Conservation (phyloP, 306 rosid genomes). For the Albizia julibrissin region DNA sequence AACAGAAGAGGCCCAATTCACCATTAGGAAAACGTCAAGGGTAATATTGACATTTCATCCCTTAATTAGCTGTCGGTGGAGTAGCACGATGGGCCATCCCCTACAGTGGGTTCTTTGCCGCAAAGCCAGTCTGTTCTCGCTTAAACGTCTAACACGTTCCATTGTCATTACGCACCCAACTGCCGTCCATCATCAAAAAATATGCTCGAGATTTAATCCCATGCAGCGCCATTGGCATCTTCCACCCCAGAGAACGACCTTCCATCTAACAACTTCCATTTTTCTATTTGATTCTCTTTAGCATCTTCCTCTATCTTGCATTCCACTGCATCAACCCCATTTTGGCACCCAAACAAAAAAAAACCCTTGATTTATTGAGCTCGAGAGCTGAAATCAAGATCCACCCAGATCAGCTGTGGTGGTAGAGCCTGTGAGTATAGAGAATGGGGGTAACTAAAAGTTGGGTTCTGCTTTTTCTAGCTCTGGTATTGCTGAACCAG, state of each 20-base stretch:
- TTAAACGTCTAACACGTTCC: slow-evolving; percentile 34
- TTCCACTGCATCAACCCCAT: not conserved
- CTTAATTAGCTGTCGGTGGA: slow-evolving; percentile 42
- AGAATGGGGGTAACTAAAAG: slow-evolving; percentile 17
- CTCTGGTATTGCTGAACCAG: slow-evolving; percentile 12
- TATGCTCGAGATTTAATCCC: slow-evolving; percentile 30
- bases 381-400: too few species aligned
- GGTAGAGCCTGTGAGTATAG: not conserved
- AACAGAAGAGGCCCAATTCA: slow-evolving; percentile 4
- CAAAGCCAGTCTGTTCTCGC: slow-evolving; percentile 51
- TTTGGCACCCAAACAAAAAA: not conserved
- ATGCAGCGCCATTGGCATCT: not conserved
- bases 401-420: slow-evolving; percentile 4
- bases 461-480: slow-evolving; percentile 17
- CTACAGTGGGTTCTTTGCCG: slow-evolving; percentile 17
- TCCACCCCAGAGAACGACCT: slow-evolving; percentile 26
- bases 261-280: slow-evolving; percentile 17
- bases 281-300: not conserved
- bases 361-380: not conserved
- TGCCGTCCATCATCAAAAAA: slow-evolving; percentile 9
- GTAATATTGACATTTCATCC: not conserved
- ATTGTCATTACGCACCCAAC: too few species aligned
- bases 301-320: not conserved
- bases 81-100: slow-evolving; percentile 6
- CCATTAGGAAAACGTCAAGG: not conserved